A percentile compares a stretch with the other conserved stretches of the same genome.
These are phyloP conservation scores for Lyophyllum shimeji DNA, from an alignment of 768 basidiomycete genomes.

Conservation along the genomic window DNA sequence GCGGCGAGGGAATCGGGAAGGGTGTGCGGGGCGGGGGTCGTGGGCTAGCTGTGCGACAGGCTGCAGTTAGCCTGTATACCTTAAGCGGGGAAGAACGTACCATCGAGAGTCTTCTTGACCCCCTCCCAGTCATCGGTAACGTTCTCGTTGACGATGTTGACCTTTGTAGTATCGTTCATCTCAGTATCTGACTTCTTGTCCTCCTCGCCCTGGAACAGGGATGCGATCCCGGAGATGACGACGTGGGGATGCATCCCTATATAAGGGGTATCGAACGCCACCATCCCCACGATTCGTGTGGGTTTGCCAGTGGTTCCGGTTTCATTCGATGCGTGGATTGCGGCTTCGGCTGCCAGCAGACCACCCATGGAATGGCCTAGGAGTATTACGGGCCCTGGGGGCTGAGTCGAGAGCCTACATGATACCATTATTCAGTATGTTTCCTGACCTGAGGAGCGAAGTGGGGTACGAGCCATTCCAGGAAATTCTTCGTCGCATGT, in stretches of 20 bases:
- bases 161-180: conserved; percentile 42
- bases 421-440: not conserved
- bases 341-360: conserved; percentile 56
- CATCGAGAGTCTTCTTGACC: conserved; percentile 36
- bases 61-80: too few relatives aligned
- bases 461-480: conserved; percentile 45
- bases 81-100: conserved; percentile 12
- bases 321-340: conserved; percentile 40
- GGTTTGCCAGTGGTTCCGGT: conserved; percentile 32
- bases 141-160: conserved; percentile 41
- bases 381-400: conserved; percentile 54
- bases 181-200: conserved; percentile 33
- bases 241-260: conserved; percentile 66
- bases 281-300: conserved; percentile 47
- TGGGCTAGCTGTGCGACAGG: not conserved
- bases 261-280: conserved; percentile 62
- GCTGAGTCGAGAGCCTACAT: conserved; percentile 52
- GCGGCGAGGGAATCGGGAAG: conserved; percentile 14
- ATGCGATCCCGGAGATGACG: conserved; percentile 54
- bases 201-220: conserved; percentile 38
- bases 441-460: not conserved
- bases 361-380: conserved; percentile 64
- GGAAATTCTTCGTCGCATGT: conserved; percentile 49
- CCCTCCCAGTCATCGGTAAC: conserved; percentile 52
- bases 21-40: conserved; percentile 10